Evolutionary conservation across 177 flowering plant genomes (phyloP), one percentile per base, ranked within the genome.

Genomic region (Vitis hybrid): DNA sequence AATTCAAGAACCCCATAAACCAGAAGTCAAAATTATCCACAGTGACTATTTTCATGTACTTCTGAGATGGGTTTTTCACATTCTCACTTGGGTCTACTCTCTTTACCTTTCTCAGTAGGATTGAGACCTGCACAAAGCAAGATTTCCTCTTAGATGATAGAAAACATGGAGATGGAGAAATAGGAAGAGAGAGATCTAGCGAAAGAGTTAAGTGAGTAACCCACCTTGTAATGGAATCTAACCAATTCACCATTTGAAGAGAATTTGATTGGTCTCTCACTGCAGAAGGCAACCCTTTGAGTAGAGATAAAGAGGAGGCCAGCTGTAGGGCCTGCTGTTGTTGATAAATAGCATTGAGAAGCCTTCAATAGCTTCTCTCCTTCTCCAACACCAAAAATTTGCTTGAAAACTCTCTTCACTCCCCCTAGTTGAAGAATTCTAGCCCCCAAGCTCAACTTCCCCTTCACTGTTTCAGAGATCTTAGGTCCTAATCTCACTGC

Each of bases 261-360:
- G 30, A 76, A 40, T 34, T 67, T 57, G 32, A 76, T 60, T 32
- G 75, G 62, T 68, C 67, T 76, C 55, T 76, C 72, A 60, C 79
- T 76, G 72, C 79, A 72, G 59, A 76, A 76, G 12, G 75, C 75
- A 34, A 76, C 40, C n/a, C 64, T 71, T 10, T 76, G 19, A 0
- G 79, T 76, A 57, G 79, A 76, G 48, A 76, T 58, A 52, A 76
- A 76, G 50, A 76, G 69, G 23, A 76, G 75, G 48, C 79, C 79
- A 30, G 72, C 71, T 50, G 71, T 72, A 5, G 75, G 75, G 23
- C 79, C 79, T 2, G 75, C 69, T 56, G 79, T 76, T 9, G 79
- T 71, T 64, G 74, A 76, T 23, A 76, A 19, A 57, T 62, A 66
- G 54, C 74, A 75, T 21, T 75, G 74, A 21, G 55, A 66, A 23